Conservation (phyloP, 306 rosid species). For the Sechiopsis laciniata region DNA sequence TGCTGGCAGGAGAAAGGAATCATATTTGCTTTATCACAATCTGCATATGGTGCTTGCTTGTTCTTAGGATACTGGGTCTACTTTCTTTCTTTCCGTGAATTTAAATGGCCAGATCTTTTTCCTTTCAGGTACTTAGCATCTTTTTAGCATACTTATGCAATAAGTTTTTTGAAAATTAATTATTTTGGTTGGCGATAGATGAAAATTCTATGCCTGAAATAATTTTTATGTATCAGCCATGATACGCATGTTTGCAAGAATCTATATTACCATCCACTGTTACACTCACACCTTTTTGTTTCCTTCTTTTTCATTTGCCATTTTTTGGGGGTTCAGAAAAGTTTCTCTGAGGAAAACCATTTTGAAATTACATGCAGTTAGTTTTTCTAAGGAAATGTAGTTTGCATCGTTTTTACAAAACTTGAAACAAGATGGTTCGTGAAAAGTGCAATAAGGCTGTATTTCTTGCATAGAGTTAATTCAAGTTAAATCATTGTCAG, state of each 20-base stretch:
- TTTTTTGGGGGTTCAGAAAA: not conserved
- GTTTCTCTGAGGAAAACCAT: not conserved
- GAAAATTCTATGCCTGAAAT: conserved; percentile 4
- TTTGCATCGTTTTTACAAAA: not conserved
- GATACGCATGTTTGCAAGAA: not conserved
- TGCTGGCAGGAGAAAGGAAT: conserved; percentile 69
- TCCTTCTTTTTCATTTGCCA: not conserved
- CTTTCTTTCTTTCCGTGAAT: conserved; percentile 44
- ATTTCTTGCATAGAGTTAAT: conserved; percentile 13
- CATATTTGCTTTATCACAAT: conserved; percentile 74
- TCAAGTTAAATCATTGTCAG: conserved; percentile 4
- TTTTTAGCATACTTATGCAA: conserved; percentile 10
- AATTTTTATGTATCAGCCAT: not conserved
- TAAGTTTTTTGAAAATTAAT: not conserved
- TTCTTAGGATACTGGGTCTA: conserved; percentile 88
- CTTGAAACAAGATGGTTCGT: not conserved
- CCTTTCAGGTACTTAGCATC: conserved; percentile 68
- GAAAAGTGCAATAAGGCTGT: not conserved
- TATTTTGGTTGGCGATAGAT: not conserved
- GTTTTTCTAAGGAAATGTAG: not conserved
- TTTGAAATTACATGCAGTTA: not conserved
- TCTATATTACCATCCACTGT: not conserved
- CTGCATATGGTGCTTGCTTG: conserved; percentile 84
- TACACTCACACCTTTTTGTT: not conserved
- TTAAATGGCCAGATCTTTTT: conserved; percentile 45